Conservation (phyloP, 2,329 filamentous ascomycete genomes). For the Tolypocladium capitatum region DNA sequence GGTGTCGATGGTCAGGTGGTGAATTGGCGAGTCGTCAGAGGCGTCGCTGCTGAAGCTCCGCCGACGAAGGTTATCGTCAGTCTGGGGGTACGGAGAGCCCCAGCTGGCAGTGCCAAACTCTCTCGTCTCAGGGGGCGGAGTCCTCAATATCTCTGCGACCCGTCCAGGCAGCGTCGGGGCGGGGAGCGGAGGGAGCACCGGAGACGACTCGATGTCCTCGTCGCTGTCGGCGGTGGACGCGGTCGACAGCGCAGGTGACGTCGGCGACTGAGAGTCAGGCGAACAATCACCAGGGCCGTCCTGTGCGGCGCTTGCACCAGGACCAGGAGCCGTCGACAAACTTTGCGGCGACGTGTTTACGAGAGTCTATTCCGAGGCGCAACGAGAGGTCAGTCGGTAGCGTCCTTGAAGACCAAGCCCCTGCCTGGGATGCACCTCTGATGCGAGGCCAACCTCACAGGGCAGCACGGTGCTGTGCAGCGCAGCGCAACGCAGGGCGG, state of each 20-base stretch:
- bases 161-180: conserved; percentile 45
- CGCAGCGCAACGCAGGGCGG: not conserved
- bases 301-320: conserved; percentile 45
- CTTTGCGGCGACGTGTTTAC: conserved; percentile 44
- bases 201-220: conserved; percentile 40
- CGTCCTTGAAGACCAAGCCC: not conserved
- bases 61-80: conserved; percentile 38
- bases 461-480: not conserved
- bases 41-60: conserved; percentile 44
- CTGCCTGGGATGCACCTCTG: not conserved
- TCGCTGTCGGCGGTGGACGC: conserved; percentile 47
- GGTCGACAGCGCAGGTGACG: conserved; percentile 47
- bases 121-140: conserved; percentile 25
- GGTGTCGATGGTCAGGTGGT: conserved; percentile 48
- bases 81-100: conserved; percentile 77
- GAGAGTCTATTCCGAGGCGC: conserved; percentile 17
- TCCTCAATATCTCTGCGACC: conserved; percentile 40
- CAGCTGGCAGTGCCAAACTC: conserved; percentile 64
- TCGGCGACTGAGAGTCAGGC: conserved; percentile 24
- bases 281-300: conserved; percentile 32
- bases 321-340: conserved; percentile 35
- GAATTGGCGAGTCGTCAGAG: conserved; percentile 47
- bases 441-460: not conserved
- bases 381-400: conserved; percentile 12
- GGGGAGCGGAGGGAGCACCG: conserved; percentile 43